These are phyloP conservation scores for Suhomyces faveliae DNA, from an alignment of 805 yeast species.

Conservation along the genomic window DNA sequence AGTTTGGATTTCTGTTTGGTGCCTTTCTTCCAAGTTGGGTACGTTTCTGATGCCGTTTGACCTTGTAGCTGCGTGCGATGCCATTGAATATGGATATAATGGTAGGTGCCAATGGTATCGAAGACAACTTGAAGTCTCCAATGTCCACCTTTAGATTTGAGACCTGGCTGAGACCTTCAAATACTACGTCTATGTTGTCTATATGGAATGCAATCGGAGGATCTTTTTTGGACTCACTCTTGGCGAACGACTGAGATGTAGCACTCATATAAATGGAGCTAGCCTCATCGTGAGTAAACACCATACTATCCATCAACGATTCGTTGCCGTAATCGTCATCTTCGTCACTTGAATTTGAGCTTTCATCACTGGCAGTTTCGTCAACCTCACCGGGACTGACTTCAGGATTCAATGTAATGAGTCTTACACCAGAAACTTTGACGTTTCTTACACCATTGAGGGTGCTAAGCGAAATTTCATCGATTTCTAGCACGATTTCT, in stretches of 20 bases:
- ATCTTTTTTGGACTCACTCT: not conserved
- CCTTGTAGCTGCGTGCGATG: constrained; percentile 33
- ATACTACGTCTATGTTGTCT: constrained; percentile 40
- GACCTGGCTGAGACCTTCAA: constrained; percentile 45
- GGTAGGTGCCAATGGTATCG: constrained; percentile 43
- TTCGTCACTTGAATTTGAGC: constrained; percentile 1
- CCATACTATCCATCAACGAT: constrained; percentile 55
- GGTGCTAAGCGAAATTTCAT: constrained; percentile 35
- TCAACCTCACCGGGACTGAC: constrained; percentile 28
- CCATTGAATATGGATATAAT: constrained; percentile 36
- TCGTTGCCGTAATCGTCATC: constrained; percentile 23
- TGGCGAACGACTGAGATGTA: constrained; percentile 47
- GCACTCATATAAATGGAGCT: constrained; percentile 83
- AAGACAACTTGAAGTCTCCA: constrained; percentile 42
- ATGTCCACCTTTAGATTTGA: constrained; percentile 39
- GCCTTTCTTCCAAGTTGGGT: constrained; percentile 12
- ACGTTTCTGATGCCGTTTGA: constrained; percentile 30
- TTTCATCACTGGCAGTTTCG: not conserved
- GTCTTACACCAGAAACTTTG: constrained; percentile 36
- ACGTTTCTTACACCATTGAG: constrained; percentile 48
- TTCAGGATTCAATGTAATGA: constrained; percentile 42
- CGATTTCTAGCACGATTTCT: constrained; percentile 33
- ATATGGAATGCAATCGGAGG: constrained; percentile 27
- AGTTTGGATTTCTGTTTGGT: constrained; percentile 10
- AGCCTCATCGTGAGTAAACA: constrained; percentile 68